phyloP scores from a whole-genome alignment of 2,329 filamentous ascomycete genomes.

The Fusarium oxysporum region DNA sequence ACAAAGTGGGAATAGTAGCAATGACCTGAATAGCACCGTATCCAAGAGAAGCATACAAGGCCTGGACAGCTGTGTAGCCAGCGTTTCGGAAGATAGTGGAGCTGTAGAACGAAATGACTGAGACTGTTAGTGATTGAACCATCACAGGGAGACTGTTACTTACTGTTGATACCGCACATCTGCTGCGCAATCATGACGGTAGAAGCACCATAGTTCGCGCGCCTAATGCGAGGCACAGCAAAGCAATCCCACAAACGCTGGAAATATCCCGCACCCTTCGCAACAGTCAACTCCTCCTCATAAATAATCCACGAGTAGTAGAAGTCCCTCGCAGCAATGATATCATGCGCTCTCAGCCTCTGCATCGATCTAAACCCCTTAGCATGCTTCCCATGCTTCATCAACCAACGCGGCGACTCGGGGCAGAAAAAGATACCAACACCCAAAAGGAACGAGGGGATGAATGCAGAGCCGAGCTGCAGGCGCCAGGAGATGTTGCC shows the following conservation, averaged over 20 bases:
- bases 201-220: conserved; percentile 79
- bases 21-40: conserved; percentile 31
- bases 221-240: conserved; percentile 73
- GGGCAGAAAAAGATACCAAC: conserved; percentile 72
- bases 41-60: conserved; percentile 28
- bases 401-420: conserved; percentile 70
- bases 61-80: not conserved
- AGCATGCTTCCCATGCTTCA: conserved; percentile 70
- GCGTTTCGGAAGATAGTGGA: conserved; percentile 17
- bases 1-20: conserved; percentile 19
- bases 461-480: conserved; percentile 70
- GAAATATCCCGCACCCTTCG: conserved; percentile 47
- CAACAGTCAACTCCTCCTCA: conserved; percentile 48
- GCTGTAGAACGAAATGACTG: conserved; percentile 44
- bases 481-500: conserved; percentile 69
- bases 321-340: conserved; percentile 68
- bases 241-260: conserved; percentile 65
- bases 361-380: conserved; percentile 67
- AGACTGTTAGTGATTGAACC: not conserved
- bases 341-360: conserved; percentile 60
- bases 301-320: conserved; percentile 60
- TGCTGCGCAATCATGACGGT: conserved; percentile 83
- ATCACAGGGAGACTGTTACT: rapidly evolving
- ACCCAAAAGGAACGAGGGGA: conserved; percentile 62
- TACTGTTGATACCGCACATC: conserved; percentile 48